Evolutionary conservation across 1,284 basidiomycete genomes (phyloP).

Genomic region (Ceratobasidium sp.): DNA sequence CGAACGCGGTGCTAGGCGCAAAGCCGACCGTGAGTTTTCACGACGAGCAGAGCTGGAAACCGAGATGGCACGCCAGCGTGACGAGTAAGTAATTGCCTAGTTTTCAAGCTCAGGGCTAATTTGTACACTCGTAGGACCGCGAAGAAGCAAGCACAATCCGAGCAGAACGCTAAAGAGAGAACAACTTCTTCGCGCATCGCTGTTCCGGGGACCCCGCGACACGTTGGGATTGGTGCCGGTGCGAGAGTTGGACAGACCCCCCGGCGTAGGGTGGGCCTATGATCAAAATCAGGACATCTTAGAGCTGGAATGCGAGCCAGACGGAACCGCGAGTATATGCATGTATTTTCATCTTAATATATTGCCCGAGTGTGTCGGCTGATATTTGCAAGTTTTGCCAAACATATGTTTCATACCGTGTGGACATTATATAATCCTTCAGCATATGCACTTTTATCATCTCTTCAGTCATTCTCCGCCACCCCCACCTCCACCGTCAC

Average conservation of each 20-base stretch:
- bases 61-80: conserved; percentile 87
- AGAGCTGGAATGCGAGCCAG: not conserved
- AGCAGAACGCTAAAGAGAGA: conserved; percentile 66
- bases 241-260: conserved; percentile 64
- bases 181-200: conserved; percentile 73
- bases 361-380: not conserved
- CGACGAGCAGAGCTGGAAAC: conserved; percentile 89
- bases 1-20: conserved; percentile 75
- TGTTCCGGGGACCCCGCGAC: conserved; percentile 81
- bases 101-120: conserved; percentile 34
- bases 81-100: conserved; percentile 70
- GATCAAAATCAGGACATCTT: not conserved
- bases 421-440: not conserved
- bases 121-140: conserved; percentile 60
- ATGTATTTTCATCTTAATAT: conserved; percentile 3
- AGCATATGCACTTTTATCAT: not conserved
- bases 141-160: conserved; percentile 73
- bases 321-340: not conserved
- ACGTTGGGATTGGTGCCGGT: conserved; percentile 67
- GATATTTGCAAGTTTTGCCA: not conserved
- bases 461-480: not conserved
- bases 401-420: not conserved
- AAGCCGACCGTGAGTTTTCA: conserved; percentile 88
- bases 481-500: not conserved
- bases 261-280: conserved; percentile 54